Evolutionary conservation across 2,329 filamentous ascomycete species (phyloP).

Genomic region (Graphiopsis chlorocephala): DNA sequence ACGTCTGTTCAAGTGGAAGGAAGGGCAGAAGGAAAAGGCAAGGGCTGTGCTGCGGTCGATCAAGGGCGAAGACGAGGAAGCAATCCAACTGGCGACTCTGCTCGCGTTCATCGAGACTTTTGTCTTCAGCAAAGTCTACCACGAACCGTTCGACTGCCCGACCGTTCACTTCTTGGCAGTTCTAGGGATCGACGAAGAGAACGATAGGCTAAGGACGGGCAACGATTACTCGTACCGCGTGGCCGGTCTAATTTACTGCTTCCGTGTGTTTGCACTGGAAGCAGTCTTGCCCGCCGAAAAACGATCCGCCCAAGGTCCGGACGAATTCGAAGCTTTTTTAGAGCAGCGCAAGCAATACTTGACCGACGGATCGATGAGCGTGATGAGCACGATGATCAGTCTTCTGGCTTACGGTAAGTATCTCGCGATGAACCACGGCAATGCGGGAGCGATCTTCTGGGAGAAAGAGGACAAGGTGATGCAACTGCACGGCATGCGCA

Average conservation of each 20-base stretch:
- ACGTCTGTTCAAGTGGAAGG: no score
- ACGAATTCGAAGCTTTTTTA: neutral
- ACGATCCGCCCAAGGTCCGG: neutral
- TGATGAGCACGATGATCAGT: neutral
- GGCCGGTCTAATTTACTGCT: neutral
- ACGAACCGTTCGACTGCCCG: neutral
- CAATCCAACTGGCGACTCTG: neutral
- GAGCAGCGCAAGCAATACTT: neutral
- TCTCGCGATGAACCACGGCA: neutral
- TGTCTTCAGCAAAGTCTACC: neutral
- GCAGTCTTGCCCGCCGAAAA: neutral
- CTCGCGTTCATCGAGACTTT: neutral
- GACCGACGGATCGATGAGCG: neutral
- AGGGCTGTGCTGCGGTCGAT: no score
- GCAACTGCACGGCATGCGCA: neutral
- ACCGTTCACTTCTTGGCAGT: neutral
- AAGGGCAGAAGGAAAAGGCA: no score
- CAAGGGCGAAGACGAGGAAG: no score
- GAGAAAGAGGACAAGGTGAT: neutral
- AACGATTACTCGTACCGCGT: neutral
- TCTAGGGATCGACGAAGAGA: neutral
- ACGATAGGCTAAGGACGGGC: neutral
- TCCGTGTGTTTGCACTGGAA: neutral
- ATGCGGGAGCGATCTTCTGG: neutral
- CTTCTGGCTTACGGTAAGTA: constrained; percentile 2